These are phyloP conservation scores for Myxozyma melibiosi DNA, from an alignment of 805 yeast genomes.

Conservation along the genomic window DNA sequence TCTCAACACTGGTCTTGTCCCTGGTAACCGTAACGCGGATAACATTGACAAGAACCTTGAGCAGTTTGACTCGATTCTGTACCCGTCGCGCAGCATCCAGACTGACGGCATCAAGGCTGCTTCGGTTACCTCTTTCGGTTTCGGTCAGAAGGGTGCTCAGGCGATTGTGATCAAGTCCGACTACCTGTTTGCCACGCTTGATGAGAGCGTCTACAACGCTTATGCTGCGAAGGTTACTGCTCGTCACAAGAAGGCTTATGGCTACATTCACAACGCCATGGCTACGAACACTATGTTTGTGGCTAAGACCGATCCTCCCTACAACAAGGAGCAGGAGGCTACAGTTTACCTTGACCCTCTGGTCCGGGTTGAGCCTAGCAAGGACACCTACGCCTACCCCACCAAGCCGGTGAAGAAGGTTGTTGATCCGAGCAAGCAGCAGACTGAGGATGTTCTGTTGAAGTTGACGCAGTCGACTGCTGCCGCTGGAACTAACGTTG, in stretches of 20 bases:
- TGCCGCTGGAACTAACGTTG: conserved; percentile 63
- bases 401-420: conserved; percentile 35
- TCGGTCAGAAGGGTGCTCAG: conserved; percentile 99
- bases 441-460: conserved; percentile 66
- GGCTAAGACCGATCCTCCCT: conserved; percentile 93
- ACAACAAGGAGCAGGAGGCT: conserved; percentile 82
- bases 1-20: conserved; percentile 88
- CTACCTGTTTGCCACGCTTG: conserved; percentile 83
- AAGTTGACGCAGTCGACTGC: conserved; percentile 53
- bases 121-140: conserved; percentile 95
- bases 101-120: conserved; percentile 98
- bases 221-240: conserved; percentile 71
- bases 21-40: conserved; percentile 99
- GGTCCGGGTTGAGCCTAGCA: conserved; percentile 64
- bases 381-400: conserved; percentile 35
- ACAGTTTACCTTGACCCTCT: conserved; percentile 94
- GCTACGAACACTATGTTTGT: conserved; percentile 87
- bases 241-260: conserved; percentile 87
- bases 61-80: conserved; percentile 83
- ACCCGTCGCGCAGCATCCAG: conserved; percentile 89
- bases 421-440: conserved; percentile 37
- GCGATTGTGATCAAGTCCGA: conserved; percentile 91
- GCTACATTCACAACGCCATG: conserved; percentile 94
- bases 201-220: conserved; percentile 66
- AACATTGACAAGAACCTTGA: conserved; percentile 83